Conservation (phyloP, 1,284 basidiomycete genomes). For the Tilletia walkeri region DNA sequence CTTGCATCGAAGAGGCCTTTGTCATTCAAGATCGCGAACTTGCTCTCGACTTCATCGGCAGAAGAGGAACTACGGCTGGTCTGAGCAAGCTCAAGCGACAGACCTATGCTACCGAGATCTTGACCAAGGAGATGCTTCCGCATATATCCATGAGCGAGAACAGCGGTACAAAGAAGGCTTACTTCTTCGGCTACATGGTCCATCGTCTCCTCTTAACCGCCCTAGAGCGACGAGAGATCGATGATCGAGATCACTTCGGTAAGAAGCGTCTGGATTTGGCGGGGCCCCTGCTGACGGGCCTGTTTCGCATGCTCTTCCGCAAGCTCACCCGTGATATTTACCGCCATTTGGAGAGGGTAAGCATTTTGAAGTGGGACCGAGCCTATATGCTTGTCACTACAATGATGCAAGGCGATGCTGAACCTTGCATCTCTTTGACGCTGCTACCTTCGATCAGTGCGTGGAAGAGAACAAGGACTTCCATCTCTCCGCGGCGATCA, state of each 20-base stretch:
- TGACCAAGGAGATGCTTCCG: conserved; percentile 98
- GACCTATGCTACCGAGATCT: conserved; percentile 92
- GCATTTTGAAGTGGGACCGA: conserved; percentile 26
- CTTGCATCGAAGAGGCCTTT: conserved; percentile 97
- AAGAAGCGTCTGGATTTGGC: conserved; percentile 97
- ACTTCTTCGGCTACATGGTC: conserved; percentile 99
- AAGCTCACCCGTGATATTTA: conserved; percentile 97
- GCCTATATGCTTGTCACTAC: too few relatives aligned
- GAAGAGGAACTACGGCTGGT: conserved; percentile 92
- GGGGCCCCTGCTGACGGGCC: conserved; percentile 86
- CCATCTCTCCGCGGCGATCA: conserved; percentile 85
- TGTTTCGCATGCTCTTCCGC: conserved; percentile 97
- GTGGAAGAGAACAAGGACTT: conserved; percentile 97
- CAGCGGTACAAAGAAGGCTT: conserved; percentile 96
- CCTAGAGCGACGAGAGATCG: conserved; percentile 87
- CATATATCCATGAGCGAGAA: conserved; percentile 95
- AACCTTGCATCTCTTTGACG: conserved; percentile 17
- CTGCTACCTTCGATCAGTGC: conserved; percentile 59
- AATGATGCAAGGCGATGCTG: neutral
- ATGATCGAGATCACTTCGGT: conserved; percentile 99
- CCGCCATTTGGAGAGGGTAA: conserved; percentile 89
- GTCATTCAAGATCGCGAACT: conserved; percentile 96
- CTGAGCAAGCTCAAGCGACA: conserved; percentile 87
- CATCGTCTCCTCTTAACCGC: conserved; percentile 91
- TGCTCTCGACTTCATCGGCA: conserved; percentile 88